These are phyloP conservation scores for Geranium incanum DNA, from an alignment of 441 rosid genomes.

Conservation along the genomic window DNA sequence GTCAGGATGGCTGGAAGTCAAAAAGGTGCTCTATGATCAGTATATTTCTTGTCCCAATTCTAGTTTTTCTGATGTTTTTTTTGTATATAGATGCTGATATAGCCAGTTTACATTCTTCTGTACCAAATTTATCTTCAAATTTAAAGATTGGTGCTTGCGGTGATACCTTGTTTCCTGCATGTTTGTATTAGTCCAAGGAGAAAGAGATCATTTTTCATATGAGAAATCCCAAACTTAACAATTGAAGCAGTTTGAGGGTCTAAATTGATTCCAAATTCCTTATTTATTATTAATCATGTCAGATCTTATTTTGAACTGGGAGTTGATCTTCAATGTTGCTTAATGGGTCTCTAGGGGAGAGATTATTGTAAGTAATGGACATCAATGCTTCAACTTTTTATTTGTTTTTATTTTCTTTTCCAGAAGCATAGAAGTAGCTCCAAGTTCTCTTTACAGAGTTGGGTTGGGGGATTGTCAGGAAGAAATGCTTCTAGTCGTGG, in stretches of 20 bases:
- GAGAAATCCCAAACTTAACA: background rate
- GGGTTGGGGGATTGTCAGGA: slow-evolving; percentile 46
- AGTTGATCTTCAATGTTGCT: background rate
- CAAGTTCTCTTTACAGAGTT: slow-evolving; percentile 40
- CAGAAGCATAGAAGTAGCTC: slow-evolving; percentile 56
- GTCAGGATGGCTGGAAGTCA: slow-evolving; percentile 67
- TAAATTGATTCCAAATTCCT: slow-evolving; percentile 1
- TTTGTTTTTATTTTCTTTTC: slow-evolving; percentile 11
- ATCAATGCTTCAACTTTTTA: slow-evolving; percentile 7
- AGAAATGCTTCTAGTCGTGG: slow-evolving; percentile 30
- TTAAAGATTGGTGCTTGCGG: background rate
- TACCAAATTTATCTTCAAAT: background rate
- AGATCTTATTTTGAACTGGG: background rate
- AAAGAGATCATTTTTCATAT: background rate
- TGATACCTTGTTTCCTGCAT: background rate
- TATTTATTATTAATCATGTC: slow-evolving; percentile 1
- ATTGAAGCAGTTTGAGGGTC: background rate
- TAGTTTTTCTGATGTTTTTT: background rate
- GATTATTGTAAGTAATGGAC: background rate
- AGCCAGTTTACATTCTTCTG: background rate
- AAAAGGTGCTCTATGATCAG: slow-evolving; percentile 38
- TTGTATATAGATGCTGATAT: background rate
- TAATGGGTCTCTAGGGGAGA: background rate
- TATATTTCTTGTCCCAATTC: slow-evolving; percentile 9
- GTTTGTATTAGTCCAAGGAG: background rate